Conservation (phyloP, 257 asterid genomes). For the Capsicum chinense region DNA sequence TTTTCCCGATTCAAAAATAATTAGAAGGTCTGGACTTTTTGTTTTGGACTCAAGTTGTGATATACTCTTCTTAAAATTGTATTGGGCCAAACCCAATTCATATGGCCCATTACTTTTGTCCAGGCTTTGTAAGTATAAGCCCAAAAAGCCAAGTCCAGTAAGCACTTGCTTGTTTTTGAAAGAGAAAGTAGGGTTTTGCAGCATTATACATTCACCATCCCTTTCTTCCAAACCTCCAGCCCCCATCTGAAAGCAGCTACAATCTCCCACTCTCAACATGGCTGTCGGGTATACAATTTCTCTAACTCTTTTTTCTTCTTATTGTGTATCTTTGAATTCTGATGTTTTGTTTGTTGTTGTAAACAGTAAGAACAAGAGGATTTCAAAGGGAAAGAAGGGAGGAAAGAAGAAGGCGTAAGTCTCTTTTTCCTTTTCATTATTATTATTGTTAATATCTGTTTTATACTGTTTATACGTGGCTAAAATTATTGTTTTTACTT, state of each 20-base stretch:
- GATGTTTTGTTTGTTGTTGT: constrained; percentile 1
- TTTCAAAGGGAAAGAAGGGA: constrained; percentile 47
- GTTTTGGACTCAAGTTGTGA: too few species aligned
- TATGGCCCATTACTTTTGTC: background rate
- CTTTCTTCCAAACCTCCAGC: background rate
- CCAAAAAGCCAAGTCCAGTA: constrained; percentile 21
- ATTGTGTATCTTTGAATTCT: background rate
- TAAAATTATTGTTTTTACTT: too few species aligned
- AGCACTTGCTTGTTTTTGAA: background rate
- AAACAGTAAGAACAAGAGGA: constrained; percentile 46
- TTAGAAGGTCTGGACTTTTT: too few species aligned
- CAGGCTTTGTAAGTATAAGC: background rate
- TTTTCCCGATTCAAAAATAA: too few species aligned
- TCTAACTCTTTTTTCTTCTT: background rate
- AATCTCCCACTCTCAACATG: constrained; percentile 6
- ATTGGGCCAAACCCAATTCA: background rate
- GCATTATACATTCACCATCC: constrained; percentile 4
- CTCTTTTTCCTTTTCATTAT: background rate
- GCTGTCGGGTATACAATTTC: constrained; percentile 15
- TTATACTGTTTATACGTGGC: too few species aligned
- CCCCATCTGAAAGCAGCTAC: background rate
- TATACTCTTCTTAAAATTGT: background rate
- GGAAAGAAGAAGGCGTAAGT: constrained; percentile 50
- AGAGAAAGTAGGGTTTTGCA: constrained; percentile 17
- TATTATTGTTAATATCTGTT: background rate